Conservation (phyloP, 495 filamentous ascomycete species). For the Emericellopsis terricola region DNA sequence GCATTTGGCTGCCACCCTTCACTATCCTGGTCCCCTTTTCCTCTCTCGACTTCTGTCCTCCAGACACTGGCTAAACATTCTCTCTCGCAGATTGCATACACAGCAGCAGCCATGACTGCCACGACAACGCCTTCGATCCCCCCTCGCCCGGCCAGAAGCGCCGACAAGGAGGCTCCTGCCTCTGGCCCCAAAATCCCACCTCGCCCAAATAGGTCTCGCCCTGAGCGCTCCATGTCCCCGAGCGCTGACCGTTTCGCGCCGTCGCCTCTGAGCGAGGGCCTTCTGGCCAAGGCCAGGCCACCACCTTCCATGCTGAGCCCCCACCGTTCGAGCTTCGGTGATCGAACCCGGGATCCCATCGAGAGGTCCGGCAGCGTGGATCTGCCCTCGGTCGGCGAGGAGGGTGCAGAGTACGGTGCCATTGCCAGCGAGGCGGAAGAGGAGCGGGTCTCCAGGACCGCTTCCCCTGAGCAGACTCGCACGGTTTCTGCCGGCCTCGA, state of each 20-base stretch:
- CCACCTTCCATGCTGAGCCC: background rate
- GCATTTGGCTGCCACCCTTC: too few species aligned
- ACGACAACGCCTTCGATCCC: conserved; percentile 39
- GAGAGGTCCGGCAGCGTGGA: conserved; percentile 60
- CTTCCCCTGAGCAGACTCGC: conserved; percentile 25
- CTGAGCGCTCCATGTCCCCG: conserved; percentile 66
- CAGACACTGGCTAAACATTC: too few species aligned
- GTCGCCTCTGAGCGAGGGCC: conserved; percentile 63
- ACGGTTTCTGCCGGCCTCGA: conserved; percentile 67
- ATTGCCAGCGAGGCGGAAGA: conserved; percentile 27
- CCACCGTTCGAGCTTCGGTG: conserved; percentile 22
- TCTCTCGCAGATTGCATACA: too few species aligned
- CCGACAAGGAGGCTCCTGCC: conserved; percentile 16
- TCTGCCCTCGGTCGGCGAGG: conserved; percentile 72
- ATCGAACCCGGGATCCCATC: conserved; percentile 21
- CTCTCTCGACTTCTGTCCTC: too few species aligned
- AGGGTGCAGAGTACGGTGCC: conserved; percentile 73
- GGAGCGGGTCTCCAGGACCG: conserved; percentile 37
- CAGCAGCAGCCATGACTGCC: conserved; percentile 18
- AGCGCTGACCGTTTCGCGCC: conserved; percentile 60
- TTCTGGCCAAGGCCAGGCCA: conserved; percentile 12
- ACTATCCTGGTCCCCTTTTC: too few species aligned
- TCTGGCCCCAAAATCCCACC: conserved; percentile 38
- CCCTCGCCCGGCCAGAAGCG: conserved; percentile 38
- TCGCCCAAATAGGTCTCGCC: conserved; percentile 42